A percentile compares a stretch with the other conserved stretches of the same genome.
phyloP scores from a whole-genome alignment of 2,329 filamentous ascomycete genomes.

The Pyrenochaeta sp. region DNA sequence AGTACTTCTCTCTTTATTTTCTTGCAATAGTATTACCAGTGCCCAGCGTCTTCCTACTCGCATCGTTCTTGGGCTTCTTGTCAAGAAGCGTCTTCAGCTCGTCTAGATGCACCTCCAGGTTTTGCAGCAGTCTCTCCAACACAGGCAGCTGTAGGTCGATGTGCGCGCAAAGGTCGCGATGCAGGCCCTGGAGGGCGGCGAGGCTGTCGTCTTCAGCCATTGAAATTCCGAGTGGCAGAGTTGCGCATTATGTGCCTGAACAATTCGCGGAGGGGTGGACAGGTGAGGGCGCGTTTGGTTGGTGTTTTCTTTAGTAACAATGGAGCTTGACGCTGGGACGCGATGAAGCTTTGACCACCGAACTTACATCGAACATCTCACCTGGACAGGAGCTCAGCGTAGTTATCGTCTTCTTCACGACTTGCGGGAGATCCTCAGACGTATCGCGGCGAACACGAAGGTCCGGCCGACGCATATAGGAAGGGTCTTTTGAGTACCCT shows the following conservation, averaged over 20 bases:
- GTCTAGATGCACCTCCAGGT: constrained; percentile 71
- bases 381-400: not conserved
- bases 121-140: constrained; percentile 71
- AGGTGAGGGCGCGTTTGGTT: constrained; percentile 23
- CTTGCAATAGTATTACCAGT: constrained; percentile 27
- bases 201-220: constrained; percentile 81
- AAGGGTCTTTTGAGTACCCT: not conserved
- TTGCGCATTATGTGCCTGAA: constrained; percentile 44
- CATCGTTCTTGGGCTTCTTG: constrained; percentile 76
- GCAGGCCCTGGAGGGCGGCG: constrained; percentile 81
- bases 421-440: not conserved
- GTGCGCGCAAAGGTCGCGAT: constrained; percentile 82
- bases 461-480: not conserved
- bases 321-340: constrained; percentile 38
- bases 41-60: constrained; percentile 73
- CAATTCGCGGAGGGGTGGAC: constrained; percentile 6
- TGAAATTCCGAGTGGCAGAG: constrained; percentile 25
- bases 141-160: constrained; percentile 75
- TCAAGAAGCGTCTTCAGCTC: constrained; percentile 77
- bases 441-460: not conserved
- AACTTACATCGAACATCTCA: constrained; percentile 10
- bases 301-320: constrained; percentile 29
- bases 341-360: constrained; percentile 37
- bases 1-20: constrained; percentile 8
- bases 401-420: not conserved